phyloP scores from a whole-genome alignment of 768 basidiomycete genomes.

The Termitomyces heimii region DNA sequence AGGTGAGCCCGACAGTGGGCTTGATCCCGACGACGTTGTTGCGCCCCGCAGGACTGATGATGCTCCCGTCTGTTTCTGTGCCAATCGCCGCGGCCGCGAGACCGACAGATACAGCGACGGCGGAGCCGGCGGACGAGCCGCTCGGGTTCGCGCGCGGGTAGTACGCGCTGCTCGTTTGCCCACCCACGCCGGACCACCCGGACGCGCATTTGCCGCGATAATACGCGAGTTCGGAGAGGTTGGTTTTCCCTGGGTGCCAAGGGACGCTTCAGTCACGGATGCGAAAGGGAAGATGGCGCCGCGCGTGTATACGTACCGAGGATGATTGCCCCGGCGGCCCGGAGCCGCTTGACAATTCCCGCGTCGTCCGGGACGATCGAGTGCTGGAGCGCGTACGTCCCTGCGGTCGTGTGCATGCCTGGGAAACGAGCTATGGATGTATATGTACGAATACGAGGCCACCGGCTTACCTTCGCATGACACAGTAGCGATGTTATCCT shows the following conservation, averaged over 20 bases:
- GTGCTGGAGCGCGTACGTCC: constrained; percentile 33
- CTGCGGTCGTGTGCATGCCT: constrained; percentile 43
- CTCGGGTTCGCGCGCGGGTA: constrained; percentile 46
- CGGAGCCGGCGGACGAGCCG: constrained; percentile 58
- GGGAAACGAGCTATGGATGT: too few species aligned
- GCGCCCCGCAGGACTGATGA: constrained; percentile 41
- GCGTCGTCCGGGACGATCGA: constrained; percentile 41
- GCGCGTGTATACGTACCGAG: constrained; percentile 23
- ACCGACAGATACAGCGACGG: constrained; percentile 45
- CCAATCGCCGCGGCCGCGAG: constrained; percentile 40
- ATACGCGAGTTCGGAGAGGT: constrained; percentile 49
- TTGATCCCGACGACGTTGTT: constrained; percentile 58
- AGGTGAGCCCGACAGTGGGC: constrained; percentile 54
- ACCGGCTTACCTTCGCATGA: constrained; percentile 36
- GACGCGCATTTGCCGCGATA: constrained; percentile 39
- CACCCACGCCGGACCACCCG: constrained; percentile 33
- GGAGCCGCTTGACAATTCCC: constrained; percentile 34
- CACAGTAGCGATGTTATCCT: constrained; percentile 42
- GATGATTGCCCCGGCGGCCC: constrained; percentile 39
- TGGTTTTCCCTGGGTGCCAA: constrained; percentile 43
- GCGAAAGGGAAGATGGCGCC: background rate
- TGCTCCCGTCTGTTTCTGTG: constrained; percentile 49
- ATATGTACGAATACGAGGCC: too few species aligned
- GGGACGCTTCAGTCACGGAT: too few species aligned
- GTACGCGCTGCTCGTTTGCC: constrained; percentile 10